These are phyloP conservation scores for Neophaeococcomyces aloes DNA, from an alignment of 2,329 filamentous ascomycete genomes.

Conservation along the genomic window DNA sequence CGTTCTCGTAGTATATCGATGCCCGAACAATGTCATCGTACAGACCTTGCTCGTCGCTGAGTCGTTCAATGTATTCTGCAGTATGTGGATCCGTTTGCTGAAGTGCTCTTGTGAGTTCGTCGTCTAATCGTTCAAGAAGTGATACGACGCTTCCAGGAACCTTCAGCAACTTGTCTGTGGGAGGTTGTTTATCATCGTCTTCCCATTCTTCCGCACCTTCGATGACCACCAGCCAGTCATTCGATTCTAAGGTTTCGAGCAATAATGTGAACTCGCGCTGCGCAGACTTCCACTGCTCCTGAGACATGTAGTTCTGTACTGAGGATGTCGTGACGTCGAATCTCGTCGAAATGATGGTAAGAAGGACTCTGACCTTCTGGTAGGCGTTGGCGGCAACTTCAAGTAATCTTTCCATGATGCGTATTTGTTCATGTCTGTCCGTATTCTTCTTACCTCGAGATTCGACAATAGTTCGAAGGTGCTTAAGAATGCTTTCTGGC, in stretches of 20 bases:
- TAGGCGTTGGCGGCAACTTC: slow-evolving; percentile 87
- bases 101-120: slow-evolving; percentile 92
- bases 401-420: slow-evolving; percentile 89
- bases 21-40: slow-evolving; percentile 89
- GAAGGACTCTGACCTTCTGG: slow-evolving; percentile 82
- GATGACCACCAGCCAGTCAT: slow-evolving; percentile 71
- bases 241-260: slow-evolving; percentile 66
- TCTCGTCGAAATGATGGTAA: slow-evolving; percentile 83
- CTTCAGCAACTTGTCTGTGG: slow-evolving; percentile 66
- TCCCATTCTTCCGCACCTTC: slow-evolving; percentile 98
- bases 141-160: slow-evolving; percentile 92
- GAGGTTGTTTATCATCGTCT: slow-evolving; percentile 88
- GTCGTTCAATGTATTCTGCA: slow-evolving; percentile 91
- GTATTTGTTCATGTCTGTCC: slow-evolving; percentile 86
- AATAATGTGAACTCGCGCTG: slow-evolving; percentile 75
- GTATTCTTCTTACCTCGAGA: slow-evolving; percentile 98
- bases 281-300: slow-evolving; percentile 94
- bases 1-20: slow-evolving; percentile 74
- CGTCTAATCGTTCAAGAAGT: slow-evolving; percentile 86
- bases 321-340: slow-evolving; percentile 82
- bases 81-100: slow-evolving; percentile 98
- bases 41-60: slow-evolving; percentile 78
- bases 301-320: slow-evolving; percentile 66
- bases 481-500: slow-evolving; percentile 95
- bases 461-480: slow-evolving; percentile 84